Evolutionary conservation across 768 basidiomycete genomes (phyloP).

Genomic region (Erythrobasidium yunnanense): DNA sequence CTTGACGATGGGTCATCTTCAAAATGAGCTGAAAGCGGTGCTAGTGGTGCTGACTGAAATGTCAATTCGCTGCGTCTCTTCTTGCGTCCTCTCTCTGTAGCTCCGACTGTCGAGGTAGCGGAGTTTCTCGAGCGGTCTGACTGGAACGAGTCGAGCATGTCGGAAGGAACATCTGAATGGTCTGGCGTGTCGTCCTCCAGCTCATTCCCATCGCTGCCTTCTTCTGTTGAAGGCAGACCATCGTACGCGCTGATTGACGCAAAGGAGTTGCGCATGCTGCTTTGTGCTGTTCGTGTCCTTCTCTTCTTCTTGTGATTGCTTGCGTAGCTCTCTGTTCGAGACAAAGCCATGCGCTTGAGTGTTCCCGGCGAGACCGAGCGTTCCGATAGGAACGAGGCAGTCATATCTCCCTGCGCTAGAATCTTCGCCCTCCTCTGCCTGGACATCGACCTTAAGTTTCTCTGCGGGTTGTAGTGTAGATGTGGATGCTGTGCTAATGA

Average conservation of each 20-base stretch:
- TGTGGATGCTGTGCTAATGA: neutral
- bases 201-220: neutral
- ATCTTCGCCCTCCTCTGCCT: neutral
- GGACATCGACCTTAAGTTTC: neutral
- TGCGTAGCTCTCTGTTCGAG: neutral
- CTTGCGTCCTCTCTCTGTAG: neutral
- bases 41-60: neutral
- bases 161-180: neutral
- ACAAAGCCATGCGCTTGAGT: neutral
- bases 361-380: neutral
- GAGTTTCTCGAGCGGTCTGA: constrained; percentile 2
- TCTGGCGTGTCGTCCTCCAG: neutral
- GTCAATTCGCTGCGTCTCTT: neutral
- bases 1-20: too few species aligned
- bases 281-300: too few species aligned
- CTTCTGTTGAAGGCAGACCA: too few species aligned
- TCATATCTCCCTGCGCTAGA: neutral
- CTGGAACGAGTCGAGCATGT: neutral
- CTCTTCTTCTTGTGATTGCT: neutral
- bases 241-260: neutral
- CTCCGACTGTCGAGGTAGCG: neutral
- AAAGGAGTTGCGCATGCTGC: neutral
- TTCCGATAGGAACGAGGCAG: neutral
- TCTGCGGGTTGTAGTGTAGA: neutral
- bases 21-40: neutral